Evolutionary conservation across 805 yeast species (phyloP).

Genomic region (Nakazawaea peltata): DNA sequence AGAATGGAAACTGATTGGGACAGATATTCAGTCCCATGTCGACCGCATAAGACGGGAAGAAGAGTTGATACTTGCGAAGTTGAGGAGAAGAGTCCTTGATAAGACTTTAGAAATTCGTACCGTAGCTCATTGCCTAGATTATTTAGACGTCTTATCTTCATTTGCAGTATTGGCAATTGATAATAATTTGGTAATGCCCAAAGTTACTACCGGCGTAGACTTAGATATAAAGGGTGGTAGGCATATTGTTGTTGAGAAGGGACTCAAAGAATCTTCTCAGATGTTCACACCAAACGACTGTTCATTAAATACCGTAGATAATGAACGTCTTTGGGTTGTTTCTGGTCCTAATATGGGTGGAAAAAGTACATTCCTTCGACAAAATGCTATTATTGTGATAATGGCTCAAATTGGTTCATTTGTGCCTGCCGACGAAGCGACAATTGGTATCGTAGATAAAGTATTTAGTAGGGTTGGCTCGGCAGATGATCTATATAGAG

Average conservation of each 20-base stretch:
- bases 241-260: constrained; percentile 82
- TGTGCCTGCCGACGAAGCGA: constrained; percentile 60
- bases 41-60: constrained; percentile 50
- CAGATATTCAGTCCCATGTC: constrained; percentile 33
- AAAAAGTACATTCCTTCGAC: constrained; percentile 68
- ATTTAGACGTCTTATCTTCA: constrained; percentile 64
- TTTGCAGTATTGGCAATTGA: constrained; percentile 71
- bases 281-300: constrained; percentile 44
- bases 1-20: constrained; percentile 49
- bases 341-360: constrained; percentile 93
- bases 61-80: constrained; percentile 34
- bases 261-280: constrained; percentile 39
- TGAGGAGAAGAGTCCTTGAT: constrained; percentile 39
- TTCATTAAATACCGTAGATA: constrained; percentile 13
- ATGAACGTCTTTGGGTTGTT: constrained; percentile 44
- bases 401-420: constrained; percentile 70
- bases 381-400: constrained; percentile 60
- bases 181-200: constrained; percentile 58
- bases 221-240: constrained; percentile 59
- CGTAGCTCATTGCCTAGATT: constrained; percentile 46
- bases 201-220: constrained; percentile 36
- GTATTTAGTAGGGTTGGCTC: constrained; percentile 80
- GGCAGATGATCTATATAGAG: constrained; percentile 70
- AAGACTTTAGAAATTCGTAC: constrained; percentile 38
- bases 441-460: constrained; percentile 66